phyloP scores from a whole-genome alignment of 2,329 filamentous ascomycete species.

The Verticillium isaacii region DNA sequence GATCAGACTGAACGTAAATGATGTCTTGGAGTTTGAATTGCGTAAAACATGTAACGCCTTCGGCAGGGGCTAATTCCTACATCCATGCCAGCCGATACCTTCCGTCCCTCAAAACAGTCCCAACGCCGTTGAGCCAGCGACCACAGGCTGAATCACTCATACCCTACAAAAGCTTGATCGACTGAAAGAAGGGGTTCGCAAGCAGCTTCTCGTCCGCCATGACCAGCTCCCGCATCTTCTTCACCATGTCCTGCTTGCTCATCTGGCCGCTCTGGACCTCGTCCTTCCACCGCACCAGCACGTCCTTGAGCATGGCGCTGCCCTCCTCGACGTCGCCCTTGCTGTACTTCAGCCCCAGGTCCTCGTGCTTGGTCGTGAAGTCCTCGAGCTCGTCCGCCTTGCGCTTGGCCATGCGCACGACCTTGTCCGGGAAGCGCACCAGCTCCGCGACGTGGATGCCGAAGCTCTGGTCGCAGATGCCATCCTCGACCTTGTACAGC shows the following conservation, averaged over 20 bases:
- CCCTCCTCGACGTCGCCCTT: constrained; percentile 89
- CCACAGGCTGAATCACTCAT: neutral
- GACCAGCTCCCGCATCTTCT: constrained; percentile 75
- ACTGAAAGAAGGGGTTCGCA: constrained; percentile 67
- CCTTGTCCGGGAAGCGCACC: constrained; percentile 93
- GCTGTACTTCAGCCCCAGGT: constrained; percentile 56
- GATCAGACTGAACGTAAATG: neutral
- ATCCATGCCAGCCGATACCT: neutral
- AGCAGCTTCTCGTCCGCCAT: constrained; percentile 61
- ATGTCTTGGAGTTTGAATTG: constrained; percentile 6
- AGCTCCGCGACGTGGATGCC: constrained; percentile 98
- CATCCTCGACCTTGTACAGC: constrained; percentile 92
- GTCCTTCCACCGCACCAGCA: constrained; percentile 81
- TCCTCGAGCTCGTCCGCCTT: constrained; percentile 98
- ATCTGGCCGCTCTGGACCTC: constrained; percentile 58
- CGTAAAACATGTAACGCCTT: neutral
- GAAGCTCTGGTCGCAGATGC: constrained; percentile 95
- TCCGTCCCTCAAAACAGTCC: neutral
- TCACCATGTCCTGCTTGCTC: constrained; percentile 71
- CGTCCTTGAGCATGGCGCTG: constrained; percentile 75
- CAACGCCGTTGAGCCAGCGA: constrained; percentile 5
- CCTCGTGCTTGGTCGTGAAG: constrained; percentile 76
- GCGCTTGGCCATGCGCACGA: constrained; percentile 97
- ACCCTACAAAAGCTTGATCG: constrained; percentile 47
- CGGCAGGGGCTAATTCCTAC: constrained; percentile 2